phyloP scores from a whole-genome alignment of 129 eudicot species.

The Flaveria bidentis region DNA sequence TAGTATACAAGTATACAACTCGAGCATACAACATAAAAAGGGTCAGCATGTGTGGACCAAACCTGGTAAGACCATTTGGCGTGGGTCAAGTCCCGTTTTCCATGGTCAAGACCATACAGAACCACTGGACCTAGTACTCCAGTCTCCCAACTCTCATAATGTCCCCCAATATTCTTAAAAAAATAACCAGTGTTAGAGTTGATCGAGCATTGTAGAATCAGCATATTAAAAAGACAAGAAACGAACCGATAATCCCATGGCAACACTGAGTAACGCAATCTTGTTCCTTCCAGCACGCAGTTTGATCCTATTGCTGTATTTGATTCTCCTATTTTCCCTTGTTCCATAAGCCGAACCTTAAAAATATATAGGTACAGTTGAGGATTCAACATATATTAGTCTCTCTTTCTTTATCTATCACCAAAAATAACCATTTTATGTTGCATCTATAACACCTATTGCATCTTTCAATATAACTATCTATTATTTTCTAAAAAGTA shows the following conservation, averaged over 20 bases:
- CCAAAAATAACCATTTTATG: neutral
- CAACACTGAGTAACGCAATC: conserved; percentile 88
- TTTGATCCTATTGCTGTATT: conserved; percentile 47
- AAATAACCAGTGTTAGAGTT: conserved; percentile 7
- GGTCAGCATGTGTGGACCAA: neutral
- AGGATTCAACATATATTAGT: neutral
- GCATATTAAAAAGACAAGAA: conserved; percentile 13
- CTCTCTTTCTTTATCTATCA: neutral
- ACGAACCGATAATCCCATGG: conserved; percentile 92
- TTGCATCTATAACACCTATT: neutral
- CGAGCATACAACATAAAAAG: conserved; percentile 11
- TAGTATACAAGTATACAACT: conserved; percentile 10
- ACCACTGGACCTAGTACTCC: conserved; percentile 92
- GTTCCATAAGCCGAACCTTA: conserved; percentile 86
- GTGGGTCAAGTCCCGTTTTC: conserved; percentile 77
- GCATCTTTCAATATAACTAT: neutral
- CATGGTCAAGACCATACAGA: conserved; percentile 70
- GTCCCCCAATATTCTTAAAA: conserved; percentile 80
- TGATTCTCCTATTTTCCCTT: conserved; percentile 65
- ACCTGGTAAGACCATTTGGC: conserved; percentile 93
- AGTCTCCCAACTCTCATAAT: conserved; percentile 79
- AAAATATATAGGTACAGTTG: neutral
- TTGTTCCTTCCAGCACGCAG: conserved; percentile 71
- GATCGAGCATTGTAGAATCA: neutral
- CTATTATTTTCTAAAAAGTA: neutral